Conservation (phyloP, 768 basidiomycete genomes). For the Austroboletus eburneus region DNA sequence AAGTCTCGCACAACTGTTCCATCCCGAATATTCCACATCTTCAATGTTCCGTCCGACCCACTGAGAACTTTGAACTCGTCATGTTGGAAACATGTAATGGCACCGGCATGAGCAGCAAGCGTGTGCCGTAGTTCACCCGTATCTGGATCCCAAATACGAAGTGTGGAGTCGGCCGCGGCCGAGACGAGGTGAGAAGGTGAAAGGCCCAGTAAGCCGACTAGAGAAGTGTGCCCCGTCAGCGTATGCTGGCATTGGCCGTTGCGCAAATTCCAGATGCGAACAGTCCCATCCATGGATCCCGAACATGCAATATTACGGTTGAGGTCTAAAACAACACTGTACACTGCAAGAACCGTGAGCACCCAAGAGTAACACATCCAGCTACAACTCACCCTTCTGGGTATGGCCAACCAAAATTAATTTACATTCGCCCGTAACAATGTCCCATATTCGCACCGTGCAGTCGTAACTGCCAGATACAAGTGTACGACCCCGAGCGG, state of each 20-base stretch:
- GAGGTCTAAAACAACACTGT: slow-evolving; percentile 90
- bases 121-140: slow-evolving; percentile 76
- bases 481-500: slow-evolving; percentile 82
- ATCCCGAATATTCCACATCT: slow-evolving; percentile 95
- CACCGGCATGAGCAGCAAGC: slow-evolving; percentile 87
- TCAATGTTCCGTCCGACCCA: slow-evolving; percentile 92
- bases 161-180: slow-evolving; percentile 92
- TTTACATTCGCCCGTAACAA: slow-evolving; percentile 75
- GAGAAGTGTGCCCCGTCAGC: slow-evolving; percentile 87
- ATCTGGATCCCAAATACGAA: slow-evolving; percentile 92
- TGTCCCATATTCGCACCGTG: slow-evolving; percentile 94
- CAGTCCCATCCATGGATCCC: slow-evolving; percentile 97
- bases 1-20: slow-evolving; percentile 85
- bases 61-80: slow-evolving; percentile 97
- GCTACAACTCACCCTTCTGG: slow-evolving; percentile 68
- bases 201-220: slow-evolving; percentile 89
- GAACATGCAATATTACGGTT: slow-evolving; percentile 88
- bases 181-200: slow-evolving; percentile 90
- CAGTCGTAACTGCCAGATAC: slow-evolving; percentile 97
- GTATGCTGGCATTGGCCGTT: slow-evolving; percentile 78
- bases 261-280: slow-evolving; percentile 88
- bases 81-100: slow-evolving; percentile 99
- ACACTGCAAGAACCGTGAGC: slow-evolving; percentile 51
- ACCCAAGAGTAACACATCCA: slow-evolving; percentile 9
- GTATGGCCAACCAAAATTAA: slow-evolving; percentile 84